Percentiles rank a stretch among this genome's conserved stretches.
Conservation (phyloP, 2,329 filamentous ascomycete genomes). For the Magnaporthales sp. region DNA sequence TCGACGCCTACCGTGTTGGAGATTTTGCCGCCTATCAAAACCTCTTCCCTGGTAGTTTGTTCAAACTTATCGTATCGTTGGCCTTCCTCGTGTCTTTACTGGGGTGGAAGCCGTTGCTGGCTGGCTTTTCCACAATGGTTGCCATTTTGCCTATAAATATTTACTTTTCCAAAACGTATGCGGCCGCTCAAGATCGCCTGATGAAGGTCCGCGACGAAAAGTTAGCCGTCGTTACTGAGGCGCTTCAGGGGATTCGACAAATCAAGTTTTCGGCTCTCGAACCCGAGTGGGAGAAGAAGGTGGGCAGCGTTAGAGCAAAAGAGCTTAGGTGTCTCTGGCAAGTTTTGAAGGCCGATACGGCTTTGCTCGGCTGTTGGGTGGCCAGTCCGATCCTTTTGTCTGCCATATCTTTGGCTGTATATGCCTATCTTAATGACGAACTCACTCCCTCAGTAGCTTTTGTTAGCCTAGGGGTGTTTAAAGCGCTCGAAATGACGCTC, state of each 20-base stretch:
- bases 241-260: slow-evolving; percentile 69
- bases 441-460: slow-evolving; percentile 69
- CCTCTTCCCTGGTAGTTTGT: slow-evolving; percentile 51
- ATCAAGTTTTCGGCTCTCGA: slow-evolving; percentile 80
- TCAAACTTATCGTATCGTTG: slow-evolving; percentile 58
- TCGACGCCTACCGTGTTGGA: slow-evolving; percentile 61
- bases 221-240: slow-evolving; percentile 67
- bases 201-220: slow-evolving; percentile 74
- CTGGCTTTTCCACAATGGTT: slow-evolving; percentile 56
- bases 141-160: slow-evolving; percentile 62
- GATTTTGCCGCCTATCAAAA: slow-evolving; percentile 61
- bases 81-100: slow-evolving; percentile 59
- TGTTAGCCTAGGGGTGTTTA: slow-evolving; percentile 67
- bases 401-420: slow-evolving; percentile 60
- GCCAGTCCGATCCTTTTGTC: slow-evolving; percentile 66
- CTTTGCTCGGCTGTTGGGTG: slow-evolving; percentile 61
- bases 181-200: slow-evolving; percentile 54
- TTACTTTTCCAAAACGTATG: slow-evolving; percentile 55
- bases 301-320: slow-evolving; percentile 52
- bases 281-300: slow-evolving; percentile 63
- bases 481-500: slow-evolving; percentile 62
- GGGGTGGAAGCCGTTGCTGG: slow-evolving; percentile 60
- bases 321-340: slow-evolving; percentile 61
- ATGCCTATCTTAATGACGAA: slow-evolving; percentile 53
- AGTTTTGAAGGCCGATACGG: slow-evolving; percentile 55